Evolutionary conservation across 2,329 filamentous ascomycete genomes (phyloP).

Genomic region (Fusarium sp.): DNA sequence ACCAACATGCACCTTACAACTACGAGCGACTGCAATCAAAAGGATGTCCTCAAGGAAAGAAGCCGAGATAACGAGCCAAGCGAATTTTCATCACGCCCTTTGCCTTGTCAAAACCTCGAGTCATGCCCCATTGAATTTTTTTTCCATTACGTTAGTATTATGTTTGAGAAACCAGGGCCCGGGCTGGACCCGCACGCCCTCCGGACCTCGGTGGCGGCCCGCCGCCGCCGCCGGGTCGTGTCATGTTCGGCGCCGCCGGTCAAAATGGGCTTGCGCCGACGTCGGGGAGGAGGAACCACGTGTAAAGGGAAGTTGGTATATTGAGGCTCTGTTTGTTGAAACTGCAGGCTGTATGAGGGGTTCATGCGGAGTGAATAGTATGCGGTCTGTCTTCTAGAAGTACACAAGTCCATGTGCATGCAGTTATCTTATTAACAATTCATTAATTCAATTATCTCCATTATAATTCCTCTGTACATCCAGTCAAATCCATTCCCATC

Average conservation of each 20-base stretch:
- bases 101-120: not conserved
- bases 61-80: not conserved
- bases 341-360: not conserved
- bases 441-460: not conserved
- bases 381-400: not conserved
- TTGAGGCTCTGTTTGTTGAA: not conserved
- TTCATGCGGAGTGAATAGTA: not conserved
- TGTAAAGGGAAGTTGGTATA: not conserved
- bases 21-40: not conserved
- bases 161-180: not conserved
- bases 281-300: not conserved
- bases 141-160: slow-evolving; percentile 3
- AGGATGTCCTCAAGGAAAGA: not conserved
- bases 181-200: not conserved
- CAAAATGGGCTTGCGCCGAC: not conserved
- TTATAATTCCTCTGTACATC: not conserved
- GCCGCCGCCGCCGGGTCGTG: not conserved
- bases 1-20: no score
- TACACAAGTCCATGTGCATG: not conserved
- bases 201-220: not conserved
- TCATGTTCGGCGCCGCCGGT: not conserved
- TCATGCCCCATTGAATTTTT: not conserved
- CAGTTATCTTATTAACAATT: not conserved
- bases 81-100: not conserved
- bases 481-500: not conserved